A percentile compares a stretch with the other conserved stretches of the same genome.
phyloP scores from a whole-genome alignment of 169 alveolate genomes.

The Neospora caninum region DNA sequence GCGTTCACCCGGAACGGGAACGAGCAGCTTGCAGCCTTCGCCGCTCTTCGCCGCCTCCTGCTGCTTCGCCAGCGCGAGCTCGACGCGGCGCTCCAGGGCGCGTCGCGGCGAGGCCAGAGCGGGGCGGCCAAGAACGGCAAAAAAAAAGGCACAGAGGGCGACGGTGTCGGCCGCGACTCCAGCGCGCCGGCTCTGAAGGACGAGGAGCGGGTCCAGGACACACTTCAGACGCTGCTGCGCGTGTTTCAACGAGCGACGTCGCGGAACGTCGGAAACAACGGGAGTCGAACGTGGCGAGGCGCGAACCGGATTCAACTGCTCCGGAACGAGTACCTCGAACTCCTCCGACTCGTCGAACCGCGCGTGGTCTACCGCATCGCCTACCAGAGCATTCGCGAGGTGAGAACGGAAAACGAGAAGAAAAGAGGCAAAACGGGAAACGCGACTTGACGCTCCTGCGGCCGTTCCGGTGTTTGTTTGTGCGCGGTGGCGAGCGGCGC shows the following conservation, averaged over 20 bases:
- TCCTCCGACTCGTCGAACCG: not conserved
- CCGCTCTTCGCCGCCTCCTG: constrained; percentile 32
- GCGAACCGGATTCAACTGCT: constrained; percentile 41
- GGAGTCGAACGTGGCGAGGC: constrained; percentile 39
- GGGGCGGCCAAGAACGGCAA: not conserved
- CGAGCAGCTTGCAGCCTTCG: constrained; percentile 51
- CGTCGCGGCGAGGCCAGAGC: too few relatives aligned
- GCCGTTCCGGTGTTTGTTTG: too few relatives aligned
- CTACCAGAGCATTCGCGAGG: constrained; percentile 46
- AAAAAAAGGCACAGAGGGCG: not conserved
- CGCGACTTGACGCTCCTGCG: too few relatives aligned
- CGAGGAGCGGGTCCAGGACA: constrained; percentile 10
- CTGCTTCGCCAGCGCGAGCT: not conserved
- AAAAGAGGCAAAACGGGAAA: too few relatives aligned
- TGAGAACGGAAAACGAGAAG: not conserved
- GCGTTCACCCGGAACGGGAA: constrained; percentile 31
- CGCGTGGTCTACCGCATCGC: constrained; percentile 26
- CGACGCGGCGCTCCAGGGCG: not conserved
- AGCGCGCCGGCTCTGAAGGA: not conserved
- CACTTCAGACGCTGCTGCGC: constrained; percentile 36
- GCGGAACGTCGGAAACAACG: not conserved
- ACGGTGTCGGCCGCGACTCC: not conserved
- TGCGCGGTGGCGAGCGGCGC: too few relatives aligned
- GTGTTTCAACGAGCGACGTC: constrained; percentile 33
- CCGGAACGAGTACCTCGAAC: not conserved